Percentiles rank a stretch among this genome's conserved stretches.
Conservation (phyloP, 2,329 filamentous ascomycete species). For the Chaetomium sp. region DNA sequence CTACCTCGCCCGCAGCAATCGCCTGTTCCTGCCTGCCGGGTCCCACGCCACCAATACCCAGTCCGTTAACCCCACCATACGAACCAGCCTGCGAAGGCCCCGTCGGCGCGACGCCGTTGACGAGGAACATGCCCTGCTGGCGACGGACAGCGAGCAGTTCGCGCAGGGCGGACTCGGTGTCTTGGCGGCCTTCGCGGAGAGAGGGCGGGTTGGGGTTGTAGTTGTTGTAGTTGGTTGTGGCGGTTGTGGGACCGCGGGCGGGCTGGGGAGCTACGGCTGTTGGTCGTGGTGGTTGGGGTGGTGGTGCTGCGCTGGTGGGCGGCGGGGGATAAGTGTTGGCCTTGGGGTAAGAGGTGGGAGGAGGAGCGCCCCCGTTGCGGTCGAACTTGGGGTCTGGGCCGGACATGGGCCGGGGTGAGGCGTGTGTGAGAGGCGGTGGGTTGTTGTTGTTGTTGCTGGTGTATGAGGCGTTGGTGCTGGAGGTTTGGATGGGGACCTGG, state of each 20-base stretch:
- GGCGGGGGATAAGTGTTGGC: neutral
- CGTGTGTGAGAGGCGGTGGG: neutral
- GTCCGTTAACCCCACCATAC: neutral
- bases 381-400: neutral
- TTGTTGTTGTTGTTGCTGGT: neutral
- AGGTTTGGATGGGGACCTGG: neutral
- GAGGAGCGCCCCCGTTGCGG: neutral
- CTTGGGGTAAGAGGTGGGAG: neutral
- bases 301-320: neutral
- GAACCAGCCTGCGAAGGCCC: no score
- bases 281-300: neutral
- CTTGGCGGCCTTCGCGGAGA: conserved; percentile 18
- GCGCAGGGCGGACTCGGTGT: conserved; percentile 29
- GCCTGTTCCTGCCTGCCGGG: conserved; percentile 27
- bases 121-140: conserved; percentile 16
- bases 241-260: neutral
- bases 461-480: neutral
- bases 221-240: neutral
- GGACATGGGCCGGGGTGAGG: conserved; percentile 5
- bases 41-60: neutral
- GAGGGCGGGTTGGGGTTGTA: conserved; percentile 4
- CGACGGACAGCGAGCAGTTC: conserved; percentile 32
- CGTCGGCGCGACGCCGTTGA: conserved; percentile 8
- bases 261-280: neutral
- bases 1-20: conserved; percentile 23